Conservation (phyloP, 768 basidiomycete species). For the Suillus ampliporus region DNA sequence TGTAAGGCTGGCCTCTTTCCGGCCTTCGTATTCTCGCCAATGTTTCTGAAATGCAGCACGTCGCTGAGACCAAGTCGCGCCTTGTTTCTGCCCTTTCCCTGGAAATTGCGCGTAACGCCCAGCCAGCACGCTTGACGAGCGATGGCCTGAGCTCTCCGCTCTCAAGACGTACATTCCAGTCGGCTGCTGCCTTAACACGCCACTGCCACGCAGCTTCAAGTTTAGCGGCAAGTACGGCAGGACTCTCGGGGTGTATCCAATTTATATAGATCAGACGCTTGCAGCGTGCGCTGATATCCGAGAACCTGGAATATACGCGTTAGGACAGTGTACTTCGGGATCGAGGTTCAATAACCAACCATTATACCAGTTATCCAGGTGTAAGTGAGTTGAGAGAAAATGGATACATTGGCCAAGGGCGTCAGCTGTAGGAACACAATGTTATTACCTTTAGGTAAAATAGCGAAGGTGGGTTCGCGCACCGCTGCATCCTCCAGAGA, state of each 20-base stretch:
- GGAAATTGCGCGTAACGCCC: constrained; percentile 37
- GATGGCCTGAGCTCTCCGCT: constrained; percentile 52
- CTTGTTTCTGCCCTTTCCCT: constrained; percentile 14
- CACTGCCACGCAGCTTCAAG: constrained; percentile 61
- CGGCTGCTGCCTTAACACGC: constrained; percentile 51
- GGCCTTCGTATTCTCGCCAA: constrained; percentile 53
- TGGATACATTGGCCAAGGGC: constrained; percentile 61
- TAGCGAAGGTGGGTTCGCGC: constrained; percentile 12
- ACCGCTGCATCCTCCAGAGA: constrained; percentile 61
- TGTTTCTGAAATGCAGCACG: constrained; percentile 40
- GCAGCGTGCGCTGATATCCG: constrained; percentile 75
- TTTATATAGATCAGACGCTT: constrained; percentile 78
- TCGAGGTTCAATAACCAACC: constrained; percentile 36
- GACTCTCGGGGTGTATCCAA: constrained; percentile 57
- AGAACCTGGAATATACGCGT: constrained; percentile 44
- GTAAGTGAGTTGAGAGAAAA: constrained; percentile 67
- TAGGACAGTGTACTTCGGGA: neutral
- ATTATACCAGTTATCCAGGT: constrained; percentile 69
- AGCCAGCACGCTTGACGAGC: constrained; percentile 42
- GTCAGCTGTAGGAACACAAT: constrained; percentile 44
- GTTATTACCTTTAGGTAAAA: neutral
- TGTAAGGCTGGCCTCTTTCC: constrained; percentile 55
- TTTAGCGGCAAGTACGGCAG: constrained; percentile 52
- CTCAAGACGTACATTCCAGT: constrained; percentile 59
- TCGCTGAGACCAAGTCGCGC: constrained; percentile 30